Evolutionary conservation across 768 basidiomycete genomes (phyloP).

Genomic region (Leccinum arenicola): DNA sequence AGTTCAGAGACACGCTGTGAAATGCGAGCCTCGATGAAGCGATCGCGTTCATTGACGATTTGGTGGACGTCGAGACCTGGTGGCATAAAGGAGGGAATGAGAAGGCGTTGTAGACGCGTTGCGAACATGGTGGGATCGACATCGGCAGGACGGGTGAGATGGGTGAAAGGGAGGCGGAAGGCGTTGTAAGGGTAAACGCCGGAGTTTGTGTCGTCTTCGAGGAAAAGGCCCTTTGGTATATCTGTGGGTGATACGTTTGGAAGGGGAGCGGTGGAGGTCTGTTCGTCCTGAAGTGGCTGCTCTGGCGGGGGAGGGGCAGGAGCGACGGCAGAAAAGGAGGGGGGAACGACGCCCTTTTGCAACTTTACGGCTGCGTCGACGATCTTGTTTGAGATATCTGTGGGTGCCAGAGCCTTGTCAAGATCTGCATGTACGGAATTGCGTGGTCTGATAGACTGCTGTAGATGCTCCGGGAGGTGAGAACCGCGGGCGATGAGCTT

Average conservation of each 20-base stretch:
- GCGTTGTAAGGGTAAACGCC: constrained; percentile 92
- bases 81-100: constrained; percentile 90
- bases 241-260: constrained; percentile 51
- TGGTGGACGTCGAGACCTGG: constrained; percentile 89
- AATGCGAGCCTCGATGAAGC: constrained; percentile 86
- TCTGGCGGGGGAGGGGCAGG: constrained; percentile 31
- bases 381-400: constrained; percentile 59
- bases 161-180: constrained; percentile 78
- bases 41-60: constrained; percentile 87
- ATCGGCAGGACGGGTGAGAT: constrained; percentile 65
- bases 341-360: constrained; percentile 48
- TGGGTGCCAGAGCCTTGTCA: constrained; percentile 60
- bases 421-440: constrained; percentile 60
- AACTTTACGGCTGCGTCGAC: constrained; percentile 76
- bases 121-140: constrained; percentile 61
- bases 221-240: constrained; percentile 68
- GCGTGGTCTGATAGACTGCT: constrained; percentile 65
- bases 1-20: constrained; percentile 88
- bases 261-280: constrained; percentile 34
- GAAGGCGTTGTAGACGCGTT: constrained; percentile 72
- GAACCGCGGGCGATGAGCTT: constrained; percentile 64
- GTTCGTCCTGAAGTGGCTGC: constrained; percentile 51
- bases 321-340: constrained; percentile 23
- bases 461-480: constrained; percentile 66
- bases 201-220: constrained; percentile 78